These are phyloP conservation scores for Fomitopsis pulvina DNA, from an alignment of 768 basidiomycete genomes.

Conservation along the genomic window DNA sequence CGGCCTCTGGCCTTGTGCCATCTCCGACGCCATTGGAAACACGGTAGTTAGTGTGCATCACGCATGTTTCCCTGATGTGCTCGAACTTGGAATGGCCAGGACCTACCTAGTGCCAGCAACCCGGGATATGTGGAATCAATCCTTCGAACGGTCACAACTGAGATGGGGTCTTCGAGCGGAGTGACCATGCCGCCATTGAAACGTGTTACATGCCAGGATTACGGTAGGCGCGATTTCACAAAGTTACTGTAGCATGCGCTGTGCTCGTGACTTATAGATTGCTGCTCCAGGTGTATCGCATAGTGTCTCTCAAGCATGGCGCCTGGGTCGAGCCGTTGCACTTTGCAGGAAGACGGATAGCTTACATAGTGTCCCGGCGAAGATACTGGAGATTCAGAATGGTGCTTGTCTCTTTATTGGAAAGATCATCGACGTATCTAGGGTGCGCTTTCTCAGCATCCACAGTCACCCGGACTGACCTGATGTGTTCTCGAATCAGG, in stretches of 20 bases:
- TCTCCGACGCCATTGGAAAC: conserved; percentile 31
- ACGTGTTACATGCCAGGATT: conserved; percentile 19
- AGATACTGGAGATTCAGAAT: conserved; percentile 26
- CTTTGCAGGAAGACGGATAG: conserved; percentile 41
- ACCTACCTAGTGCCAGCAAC: conserved; percentile 17
- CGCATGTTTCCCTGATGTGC: not conserved
- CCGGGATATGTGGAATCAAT: conserved; percentile 18
- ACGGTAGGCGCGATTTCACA: conserved; percentile 9
- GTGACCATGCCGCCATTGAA: conserved; percentile 22
- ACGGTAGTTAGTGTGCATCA: conserved; percentile 22
- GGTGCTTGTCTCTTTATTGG: conserved; percentile 46
- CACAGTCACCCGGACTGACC: not conserved
- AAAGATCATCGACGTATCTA: conserved; percentile 49
- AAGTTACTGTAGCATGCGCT: not conserved
- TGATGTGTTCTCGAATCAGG: conserved; percentile 4
- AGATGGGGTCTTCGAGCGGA: conserved; percentile 24
- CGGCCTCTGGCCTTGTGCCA: conserved; percentile 27
- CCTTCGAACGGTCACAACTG: conserved; percentile 21
- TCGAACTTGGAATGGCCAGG: conserved; percentile 3
- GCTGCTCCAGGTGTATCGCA: conserved; percentile 28
- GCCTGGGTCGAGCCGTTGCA: conserved; percentile 52
- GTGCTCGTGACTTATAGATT: not conserved
- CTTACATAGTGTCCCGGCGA: conserved; percentile 27
- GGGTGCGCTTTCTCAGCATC: not conserved
- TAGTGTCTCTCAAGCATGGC: conserved; percentile 56